Evolutionary conservation across 129 eudicot genomes (phyloP), one percentile per base, ranked within the genome.

Genomic region (Artemisia tridentata): DNA sequence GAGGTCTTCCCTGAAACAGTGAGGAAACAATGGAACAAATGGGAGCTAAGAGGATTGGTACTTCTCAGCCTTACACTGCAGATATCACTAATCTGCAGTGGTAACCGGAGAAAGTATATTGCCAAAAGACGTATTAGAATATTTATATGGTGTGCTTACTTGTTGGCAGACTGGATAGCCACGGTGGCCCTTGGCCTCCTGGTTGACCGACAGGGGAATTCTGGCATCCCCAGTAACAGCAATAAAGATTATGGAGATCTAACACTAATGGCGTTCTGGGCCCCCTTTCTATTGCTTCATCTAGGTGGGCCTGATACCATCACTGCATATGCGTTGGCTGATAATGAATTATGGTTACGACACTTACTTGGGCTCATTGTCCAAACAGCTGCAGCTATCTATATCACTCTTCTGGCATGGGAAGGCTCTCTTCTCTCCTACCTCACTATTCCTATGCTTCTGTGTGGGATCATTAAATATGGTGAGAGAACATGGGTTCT

Each of bases 141-240:
- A 4, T 38, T 31, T 15, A 67, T 86, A 27, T 86, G 91, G 91
- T 76, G 76, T 62, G 77, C 85, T 19, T 86, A 86, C 72, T 55
- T 86, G 64, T 47, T 74, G 21, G 91, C 87, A 8, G 87, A 86
- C 50, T 77, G 79, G 79, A 72, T 82, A 2, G 87, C 91, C 16
- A 77, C 79, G 0, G 76, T 86, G 3, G 78, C 87, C 79, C 41
- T 31, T 31, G 41, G 41, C 41, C 41, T 81, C 78, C 78, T 84
- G 34, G 67, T 82, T 31, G 58, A 31, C 65, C 64, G 78, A 7
- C 74, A 65, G 25, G 72, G 50, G 29, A 52, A 71, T 74, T 56
- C 72, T 0, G 46, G 21, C 12, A n/a, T 31, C 18, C 65, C 66
- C 20, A 74, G 25, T 15, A 63, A 48, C 14, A 23, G 16, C 41